Conservation (phyloP, 2,329 filamentous ascomycete genomes). For the Plectosphaerella plurivora region DNA sequence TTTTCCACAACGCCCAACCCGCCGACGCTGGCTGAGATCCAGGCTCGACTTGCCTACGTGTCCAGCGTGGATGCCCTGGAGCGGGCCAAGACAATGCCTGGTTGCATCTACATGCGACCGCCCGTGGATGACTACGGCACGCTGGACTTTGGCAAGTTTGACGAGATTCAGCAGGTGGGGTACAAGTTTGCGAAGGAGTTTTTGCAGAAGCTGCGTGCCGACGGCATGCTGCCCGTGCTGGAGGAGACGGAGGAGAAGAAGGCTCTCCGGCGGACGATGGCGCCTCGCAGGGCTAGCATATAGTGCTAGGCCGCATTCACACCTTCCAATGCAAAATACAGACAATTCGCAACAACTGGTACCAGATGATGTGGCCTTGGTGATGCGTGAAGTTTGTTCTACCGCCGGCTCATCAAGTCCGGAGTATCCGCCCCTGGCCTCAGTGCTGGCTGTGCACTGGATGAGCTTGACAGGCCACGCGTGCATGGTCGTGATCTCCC, state of each 20-base stretch:
- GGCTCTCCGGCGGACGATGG: constrained; percentile 72
- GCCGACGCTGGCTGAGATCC: constrained; percentile 91
- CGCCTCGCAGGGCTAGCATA: constrained; percentile 73
- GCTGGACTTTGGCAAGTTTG: constrained; percentile 93
- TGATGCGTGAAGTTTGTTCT: too few species aligned
- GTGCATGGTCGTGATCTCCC: too few species aligned
- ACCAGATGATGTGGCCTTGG: too few species aligned
- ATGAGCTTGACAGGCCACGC: too few species aligned
- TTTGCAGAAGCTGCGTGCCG: constrained; percentile 68
- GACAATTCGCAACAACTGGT: too few species aligned
- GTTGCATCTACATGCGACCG: constrained; percentile 94
- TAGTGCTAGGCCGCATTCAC: constrained; percentile 25
- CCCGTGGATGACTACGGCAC: constrained; percentile 93
- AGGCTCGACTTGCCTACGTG: constrained; percentile 90
- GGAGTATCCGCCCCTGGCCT: too few species aligned
- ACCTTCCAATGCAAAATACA: too few species aligned
- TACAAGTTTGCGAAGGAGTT: constrained; percentile 83
- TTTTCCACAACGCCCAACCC: constrained; percentile 87
- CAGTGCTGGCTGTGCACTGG: too few species aligned
- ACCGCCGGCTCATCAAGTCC: too few species aligned
- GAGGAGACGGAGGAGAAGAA: constrained; percentile 75
- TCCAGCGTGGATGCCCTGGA: constrained; percentile 92
- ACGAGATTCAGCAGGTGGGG: constrained; percentile 90
- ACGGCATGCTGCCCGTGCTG: constrained; percentile 67
- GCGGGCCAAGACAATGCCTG: constrained; percentile 82